Evolutionary conservation across 2,329 filamentous ascomycete genomes (phyloP).

Genomic region (Cercospora beticola): DNA sequence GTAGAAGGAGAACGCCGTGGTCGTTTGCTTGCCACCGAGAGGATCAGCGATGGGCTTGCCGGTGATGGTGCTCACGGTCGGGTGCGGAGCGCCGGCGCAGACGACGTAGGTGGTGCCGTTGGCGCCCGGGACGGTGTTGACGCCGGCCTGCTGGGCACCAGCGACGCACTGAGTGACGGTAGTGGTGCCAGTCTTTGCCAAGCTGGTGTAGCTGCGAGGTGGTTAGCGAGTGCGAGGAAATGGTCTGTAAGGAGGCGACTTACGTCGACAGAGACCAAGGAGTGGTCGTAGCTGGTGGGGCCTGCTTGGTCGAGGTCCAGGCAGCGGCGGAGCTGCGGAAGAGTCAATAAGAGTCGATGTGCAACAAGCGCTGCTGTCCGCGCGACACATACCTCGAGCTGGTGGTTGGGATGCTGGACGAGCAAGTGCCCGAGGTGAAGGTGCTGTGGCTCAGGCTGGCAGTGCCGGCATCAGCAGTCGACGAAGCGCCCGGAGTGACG

Average conservation of each 20-base stretch:
- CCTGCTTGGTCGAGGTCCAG: constrained; percentile 9
- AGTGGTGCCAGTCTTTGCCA: background rate
- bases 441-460: background rate
- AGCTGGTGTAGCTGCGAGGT: constrained; percentile 1
- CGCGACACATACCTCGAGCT: constrained; percentile 3
- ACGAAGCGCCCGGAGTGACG: background rate
- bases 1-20: constrained; percentile 1
- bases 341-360: background rate
- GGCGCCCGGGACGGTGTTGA: constrained; percentile 8
- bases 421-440: constrained; percentile 9
- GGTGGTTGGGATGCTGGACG: background rate
- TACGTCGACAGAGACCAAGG: constrained; percentile 12
- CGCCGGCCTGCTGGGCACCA: background rate
- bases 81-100: constrained; percentile 14
- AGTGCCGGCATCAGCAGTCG: background rate
- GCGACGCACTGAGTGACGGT: constrained; percentile 7
- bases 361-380: background rate
- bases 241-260: background rate
- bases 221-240: background rate
- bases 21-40: background rate
- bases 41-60: constrained; percentile 11
- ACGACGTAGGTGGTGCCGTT: constrained; percentile 13
- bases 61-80: constrained; percentile 13
- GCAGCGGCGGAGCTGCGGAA: background rate
- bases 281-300: background rate